Base-by-base conservation (phyloP, 2,329 filamentous ascomycete species). In the Aspergillus candidus region DNA sequence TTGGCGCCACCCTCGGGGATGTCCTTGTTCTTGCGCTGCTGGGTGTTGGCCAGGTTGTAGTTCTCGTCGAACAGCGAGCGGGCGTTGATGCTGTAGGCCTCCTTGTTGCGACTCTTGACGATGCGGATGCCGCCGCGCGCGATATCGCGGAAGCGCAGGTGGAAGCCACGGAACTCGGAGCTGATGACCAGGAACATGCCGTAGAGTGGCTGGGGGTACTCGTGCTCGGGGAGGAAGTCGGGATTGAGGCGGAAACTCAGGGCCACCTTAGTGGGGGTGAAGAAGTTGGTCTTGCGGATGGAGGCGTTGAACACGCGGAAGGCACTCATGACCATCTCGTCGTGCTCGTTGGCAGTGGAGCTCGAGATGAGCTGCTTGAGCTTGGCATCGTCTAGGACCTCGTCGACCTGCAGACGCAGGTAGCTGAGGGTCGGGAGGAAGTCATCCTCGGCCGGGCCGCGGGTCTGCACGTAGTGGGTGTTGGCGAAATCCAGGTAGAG, bases 1-100 rank as follows among this genome's bases (percentile, higher is more conserved):
- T 98, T 98, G 59, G 91, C 94, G 43, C 93, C 93, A 52, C 93
- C 93, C 72, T 98, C 93, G 3, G 93, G 93, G 41, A 98, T 98
- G 61, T 98, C 93, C 76, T 98, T 98, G 78, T 98, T 98, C 80
- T 98, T 98, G 63, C 93, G 88, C 72, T 98, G 93, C 71, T 98
- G 93, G 0, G 93, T 98, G 70, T 94, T 97, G 53, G 93, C 91
- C 49, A 98, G 79, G 52, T 93, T 94, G 71, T 98, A 98, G 72
- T 98, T 98, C 73, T 98, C 93, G 58, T 98, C 93, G 59, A 98
- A 98, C 51, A 98, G 78, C 46, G 89, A 95, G 47, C 93, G 85
- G 32, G 90, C 90, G 64, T 98, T 98, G 75, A 97, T 97, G 49
- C 84, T 80, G 65, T 96, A 98, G 2, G 90, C 88, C 68, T 98